phyloP scores from a whole-genome alignment of 2,329 filamentous ascomycete species.

The Xylariomycetidae sp. region DNA sequence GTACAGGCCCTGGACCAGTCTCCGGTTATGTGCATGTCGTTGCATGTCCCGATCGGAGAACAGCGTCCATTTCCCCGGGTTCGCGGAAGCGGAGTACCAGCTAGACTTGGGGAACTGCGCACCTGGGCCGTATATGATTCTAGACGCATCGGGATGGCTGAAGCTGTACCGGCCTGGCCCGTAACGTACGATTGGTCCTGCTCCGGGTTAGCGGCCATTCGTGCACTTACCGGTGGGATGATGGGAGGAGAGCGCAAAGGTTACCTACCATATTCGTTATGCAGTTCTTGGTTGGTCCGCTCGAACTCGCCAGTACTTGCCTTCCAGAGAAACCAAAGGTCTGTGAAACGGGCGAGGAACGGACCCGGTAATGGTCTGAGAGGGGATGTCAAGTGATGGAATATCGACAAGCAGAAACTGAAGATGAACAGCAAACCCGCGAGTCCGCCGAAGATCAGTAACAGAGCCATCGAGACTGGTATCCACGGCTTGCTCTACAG shows the following conservation, averaged over 20 bases:
- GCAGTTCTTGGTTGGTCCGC: conserved; percentile 21
- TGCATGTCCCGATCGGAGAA: conserved; percentile 23
- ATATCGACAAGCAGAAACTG: not conserved
- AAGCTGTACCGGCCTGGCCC: conserved; percentile 41
- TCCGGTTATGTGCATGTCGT: conserved; percentile 19
- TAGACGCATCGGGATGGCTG: conserved; percentile 32
- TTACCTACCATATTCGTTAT: conserved; percentile 23
- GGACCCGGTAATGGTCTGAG: conserved; percentile 23
- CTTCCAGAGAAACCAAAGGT: conserved; percentile 23
- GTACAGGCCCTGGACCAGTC: conserved; percentile 22
- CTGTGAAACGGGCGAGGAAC: conserved; percentile 20
- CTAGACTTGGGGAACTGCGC: conserved; percentile 25
- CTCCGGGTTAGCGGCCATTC: too few species aligned
- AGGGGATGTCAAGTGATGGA: conserved; percentile 10
- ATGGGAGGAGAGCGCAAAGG: not conserved
- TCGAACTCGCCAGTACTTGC: conserved; percentile 23
- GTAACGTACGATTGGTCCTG: conserved; percentile 35
- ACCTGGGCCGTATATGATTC: conserved; percentile 34
- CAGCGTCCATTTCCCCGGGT: conserved; percentile 14
- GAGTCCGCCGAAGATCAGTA: not conserved
- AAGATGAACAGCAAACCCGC: not conserved
- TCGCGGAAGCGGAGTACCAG: conserved; percentile 23
- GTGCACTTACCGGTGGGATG: not conserved
- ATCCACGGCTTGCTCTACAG: too few species aligned
- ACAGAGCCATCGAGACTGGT: too few species aligned